Base-by-base conservation (phyloP, 2,329 filamentous ascomycete genomes). In the Bipolaris sorokiniana region DNA sequence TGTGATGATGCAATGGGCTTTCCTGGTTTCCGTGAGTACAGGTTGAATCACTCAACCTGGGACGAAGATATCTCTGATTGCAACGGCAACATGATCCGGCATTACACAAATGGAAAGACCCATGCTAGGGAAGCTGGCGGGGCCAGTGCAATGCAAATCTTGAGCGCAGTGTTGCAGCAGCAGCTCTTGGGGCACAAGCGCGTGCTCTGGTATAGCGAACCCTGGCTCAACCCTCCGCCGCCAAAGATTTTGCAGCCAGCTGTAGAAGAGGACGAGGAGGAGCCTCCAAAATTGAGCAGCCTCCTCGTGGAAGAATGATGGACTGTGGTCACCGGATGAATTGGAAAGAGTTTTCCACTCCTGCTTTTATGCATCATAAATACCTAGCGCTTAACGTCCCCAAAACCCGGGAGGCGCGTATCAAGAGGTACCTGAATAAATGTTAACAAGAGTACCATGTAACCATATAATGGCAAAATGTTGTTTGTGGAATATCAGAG, bases 1-100 rank as follows among this genome's bases (percentile, higher is more conserved):
- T 77, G 75, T 59, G 67, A 74, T 48, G 74, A 77, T 34, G 74
- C 71, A 15, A 70, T 75, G 40, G 72, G 73, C 22, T 75, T 62
- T 48, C 73, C 72, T 1, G 67, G 67, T 36, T 68, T 70, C 54
- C 59, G 61, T 15, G 36, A 61, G 3, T 61, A 62, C 31, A 38
- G 46, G 22, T 31, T 59, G 18, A 63, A 56, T 49, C 48, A 64
- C 7, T 59, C 61, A 13, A 59, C 23, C 5, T 3, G 11, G 11
- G 41, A 58, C 15, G 36, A 40, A 3, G 40, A 54, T 16, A 16
- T 62, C 6, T 51, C 58, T 7, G 62, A 72, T 42, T 73, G 71
- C 56, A 70, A 59, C 4, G 70, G 71, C 4, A 62, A 66, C 26
- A 73, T 74, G 40, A 40, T 74, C 23, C 56, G 69, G 2, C 70